Percentiles rank a stretch among this genome's conserved stretches.
Evolutionary conservation across 768 basidiomycete genomes (phyloP).

Genomic region (Leccinum pellstonianum): DNA sequence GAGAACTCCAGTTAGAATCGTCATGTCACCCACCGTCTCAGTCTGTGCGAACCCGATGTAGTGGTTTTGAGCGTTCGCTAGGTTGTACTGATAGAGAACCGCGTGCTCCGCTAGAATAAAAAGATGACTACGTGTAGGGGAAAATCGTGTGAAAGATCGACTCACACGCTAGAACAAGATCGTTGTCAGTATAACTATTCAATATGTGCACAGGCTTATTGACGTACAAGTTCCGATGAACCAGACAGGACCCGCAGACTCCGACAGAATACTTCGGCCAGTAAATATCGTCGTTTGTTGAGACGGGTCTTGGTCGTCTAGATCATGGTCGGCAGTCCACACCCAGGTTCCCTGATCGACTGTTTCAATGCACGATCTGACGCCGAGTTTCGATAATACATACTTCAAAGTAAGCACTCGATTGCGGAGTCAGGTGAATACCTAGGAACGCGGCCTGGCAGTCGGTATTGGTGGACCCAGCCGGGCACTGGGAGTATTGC

Average conservation of each 20-base stretch:
- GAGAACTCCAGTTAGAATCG: not conserved
- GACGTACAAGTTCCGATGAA: slow-evolving; percentile 60
- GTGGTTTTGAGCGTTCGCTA: slow-evolving; percentile 44
- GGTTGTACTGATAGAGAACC: slow-evolving; percentile 47
- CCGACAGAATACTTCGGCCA: slow-evolving; percentile 71
- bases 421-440: slow-evolving; percentile 54
- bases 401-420: slow-evolving; percentile 66
- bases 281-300: slow-evolving; percentile 54
- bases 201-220: not conserved
- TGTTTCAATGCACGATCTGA: not conserved
- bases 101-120: slow-evolving; percentile 41
- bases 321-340: slow-evolving; percentile 72
- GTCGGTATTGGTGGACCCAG: slow-evolving; percentile 37
- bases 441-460: slow-evolving; percentile 68
- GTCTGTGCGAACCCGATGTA: slow-evolving; percentile 53
- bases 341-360: slow-evolving; percentile 64
- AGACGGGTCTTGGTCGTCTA: slow-evolving; percentile 49
- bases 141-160: not conserved
- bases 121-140: not conserved
- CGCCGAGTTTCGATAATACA: not conserved
- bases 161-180: slow-evolving; percentile 20
- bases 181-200: slow-evolving; percentile 2
- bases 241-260: slow-evolving; percentile 80
- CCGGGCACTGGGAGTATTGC: slow-evolving; percentile 42
- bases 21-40: slow-evolving; percentile 38